Evolutionary conservation across 1,284 basidiomycete genomes (phyloP).

Genomic region (Ustilago xerochloae): DNA sequence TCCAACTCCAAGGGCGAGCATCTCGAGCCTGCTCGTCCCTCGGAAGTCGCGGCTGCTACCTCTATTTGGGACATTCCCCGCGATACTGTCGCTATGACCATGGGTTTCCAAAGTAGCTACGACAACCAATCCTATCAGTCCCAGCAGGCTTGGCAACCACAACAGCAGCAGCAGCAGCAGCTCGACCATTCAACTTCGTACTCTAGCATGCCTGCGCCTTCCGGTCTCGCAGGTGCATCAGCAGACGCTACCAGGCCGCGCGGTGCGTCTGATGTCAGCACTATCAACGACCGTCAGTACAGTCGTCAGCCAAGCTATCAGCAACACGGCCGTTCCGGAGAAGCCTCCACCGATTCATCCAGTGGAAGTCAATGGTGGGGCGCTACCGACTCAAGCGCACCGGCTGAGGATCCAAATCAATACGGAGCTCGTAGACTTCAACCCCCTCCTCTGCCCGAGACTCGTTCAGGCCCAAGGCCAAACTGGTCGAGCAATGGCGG

Average conservation of each 20-base stretch:
- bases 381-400: constrained; percentile 16
- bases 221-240: constrained; percentile 30
- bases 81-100: constrained; percentile 49
- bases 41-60: constrained; percentile 43
- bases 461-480: constrained; percentile 24
- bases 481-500: constrained; percentile 28
- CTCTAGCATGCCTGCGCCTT: constrained; percentile 27
- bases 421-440: constrained; percentile 35
- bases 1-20: constrained; percentile 22
- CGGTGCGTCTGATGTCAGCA: constrained; percentile 12
- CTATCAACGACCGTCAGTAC: constrained; percentile 20
- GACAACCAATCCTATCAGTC: constrained; percentile 29
- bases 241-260: constrained; percentile 23
- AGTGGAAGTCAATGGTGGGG: constrained; percentile 28
- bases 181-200: constrained; percentile 22
- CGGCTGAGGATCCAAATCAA: constrained; percentile 22
- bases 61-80: constrained; percentile 48
- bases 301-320: constrained; percentile 28
- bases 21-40: constrained; percentile 31
- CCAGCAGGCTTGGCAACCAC: constrained; percentile 31
- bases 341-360: constrained; percentile 15
- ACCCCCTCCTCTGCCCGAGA: constrained; percentile 45
- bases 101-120: constrained; percentile 41
- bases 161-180: constrained; percentile 16
- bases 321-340: constrained; percentile 19